These are phyloP conservation scores for Fusarium sp. DNA, from an alignment of 2,329 filamentous ascomycete species.

Conservation along the genomic window DNA sequence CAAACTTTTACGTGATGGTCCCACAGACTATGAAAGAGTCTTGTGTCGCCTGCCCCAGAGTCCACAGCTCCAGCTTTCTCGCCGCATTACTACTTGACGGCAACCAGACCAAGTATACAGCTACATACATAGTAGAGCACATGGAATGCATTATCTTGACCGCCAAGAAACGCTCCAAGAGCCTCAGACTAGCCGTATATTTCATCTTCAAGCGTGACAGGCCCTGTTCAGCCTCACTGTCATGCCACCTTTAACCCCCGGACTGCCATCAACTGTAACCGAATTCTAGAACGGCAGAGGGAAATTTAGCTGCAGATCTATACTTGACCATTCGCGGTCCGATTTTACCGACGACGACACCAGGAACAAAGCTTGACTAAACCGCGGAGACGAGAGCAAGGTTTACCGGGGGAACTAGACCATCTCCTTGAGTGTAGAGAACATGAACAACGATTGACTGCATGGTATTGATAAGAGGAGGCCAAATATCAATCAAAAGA, in stretches of 20 bases:
- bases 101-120: neutral
- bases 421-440: constrained; percentile 7
- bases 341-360: neutral
- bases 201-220: neutral
- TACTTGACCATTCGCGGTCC: constrained; percentile 17
- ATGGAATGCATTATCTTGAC: neutral
- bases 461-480: no score
- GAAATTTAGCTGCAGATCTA: constrained; percentile 15
- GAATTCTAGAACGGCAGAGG: constrained; percentile 17
- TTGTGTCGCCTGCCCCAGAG: neutral
- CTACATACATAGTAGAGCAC: neutral
- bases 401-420: constrained; percentile 14
- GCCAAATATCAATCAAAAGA: no score
- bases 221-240: constrained; percentile 20
- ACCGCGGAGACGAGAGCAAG: neutral
- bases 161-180: neutral
- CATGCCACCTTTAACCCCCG: neutral
- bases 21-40: constrained; percentile 12
- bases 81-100: neutral
- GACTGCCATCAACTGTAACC: constrained; percentile 11
- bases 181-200: neutral
- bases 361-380: neutral
- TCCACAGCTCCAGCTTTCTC: constrained; percentile 10
- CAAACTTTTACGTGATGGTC: constrained; percentile 38
- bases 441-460: no score